phyloP scores from a whole-genome alignment of 108 stramenopile species.

The Fragilaria crotonensis region DNA sequence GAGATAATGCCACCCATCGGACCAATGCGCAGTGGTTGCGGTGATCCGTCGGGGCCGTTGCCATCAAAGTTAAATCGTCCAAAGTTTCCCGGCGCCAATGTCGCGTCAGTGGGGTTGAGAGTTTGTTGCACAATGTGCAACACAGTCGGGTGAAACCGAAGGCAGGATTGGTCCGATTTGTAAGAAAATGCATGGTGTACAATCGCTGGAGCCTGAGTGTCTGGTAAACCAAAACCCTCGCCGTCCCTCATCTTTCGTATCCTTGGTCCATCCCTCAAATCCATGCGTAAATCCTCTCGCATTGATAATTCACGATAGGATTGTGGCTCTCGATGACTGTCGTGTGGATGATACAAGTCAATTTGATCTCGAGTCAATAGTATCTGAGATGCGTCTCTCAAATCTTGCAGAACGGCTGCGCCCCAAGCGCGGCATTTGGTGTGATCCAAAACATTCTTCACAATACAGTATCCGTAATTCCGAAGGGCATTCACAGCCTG shows the following conservation, averaged over 20 bases:
- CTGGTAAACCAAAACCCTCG: not conserved
- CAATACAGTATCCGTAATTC: constrained; percentile 53
- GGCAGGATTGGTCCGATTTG: constrained; percentile 1
- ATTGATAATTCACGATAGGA: constrained; percentile 76
- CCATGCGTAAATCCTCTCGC: constrained; percentile 79
- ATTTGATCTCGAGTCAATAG: constrained; percentile 37
- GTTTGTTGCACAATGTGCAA: constrained; percentile 45
- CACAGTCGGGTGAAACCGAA: constrained; percentile 56
- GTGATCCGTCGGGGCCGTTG: constrained; percentile 73
- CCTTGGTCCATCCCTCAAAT: constrained; percentile 59
- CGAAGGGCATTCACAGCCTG: constrained; percentile 34
- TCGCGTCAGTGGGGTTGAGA: constrained; percentile 52
- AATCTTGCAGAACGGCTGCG: constrained; percentile 44
- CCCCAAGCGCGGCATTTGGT: constrained; percentile 51
- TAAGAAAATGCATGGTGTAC: constrained; percentile 2
- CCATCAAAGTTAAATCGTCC: constrained; percentile 83
- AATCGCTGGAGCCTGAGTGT: not conserved
- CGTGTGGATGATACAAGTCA: constrained; percentile 52
- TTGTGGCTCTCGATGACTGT: constrained; percentile 40
- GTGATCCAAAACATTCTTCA: constrained; percentile 41
- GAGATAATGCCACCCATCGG: constrained; percentile 78
- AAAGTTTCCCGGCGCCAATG: constrained; percentile 57
- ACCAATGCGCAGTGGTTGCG: constrained; percentile 61
- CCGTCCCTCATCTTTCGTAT: constrained; percentile 29
- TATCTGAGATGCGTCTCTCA: constrained; percentile 42